Conservation (phyloP, 495 filamentous ascomycete genomes). For the Cryomyces antarcticus region DNA sequence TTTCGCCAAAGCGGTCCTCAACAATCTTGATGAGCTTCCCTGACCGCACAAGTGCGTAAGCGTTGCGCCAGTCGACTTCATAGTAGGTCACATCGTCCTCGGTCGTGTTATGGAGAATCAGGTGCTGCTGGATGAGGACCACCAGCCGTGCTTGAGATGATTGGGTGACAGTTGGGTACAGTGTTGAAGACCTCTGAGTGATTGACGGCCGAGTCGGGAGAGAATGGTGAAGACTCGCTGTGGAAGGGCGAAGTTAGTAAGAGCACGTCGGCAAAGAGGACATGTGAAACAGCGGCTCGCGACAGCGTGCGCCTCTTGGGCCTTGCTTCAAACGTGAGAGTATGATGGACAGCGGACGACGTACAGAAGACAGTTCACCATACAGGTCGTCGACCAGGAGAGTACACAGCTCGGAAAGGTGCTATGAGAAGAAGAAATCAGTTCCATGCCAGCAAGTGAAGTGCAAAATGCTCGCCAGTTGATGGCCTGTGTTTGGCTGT, state of each 20-base stretch:
- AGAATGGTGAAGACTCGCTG: slow-evolving; percentile 50
- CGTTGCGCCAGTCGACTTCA: slow-evolving; percentile 50
- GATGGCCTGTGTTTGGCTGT: too few relatives aligned
- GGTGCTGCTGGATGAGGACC: slow-evolving; percentile 71
- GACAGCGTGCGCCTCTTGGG: too few relatives aligned
- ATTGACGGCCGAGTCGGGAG: slow-evolving; percentile 54
- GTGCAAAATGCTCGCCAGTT: not conserved
- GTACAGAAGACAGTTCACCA: slow-evolving; percentile 77
- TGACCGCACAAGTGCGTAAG: slow-evolving; percentile 59
- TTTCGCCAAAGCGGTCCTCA: slow-evolving; percentile 44
- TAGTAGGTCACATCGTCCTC: slow-evolving; percentile 44
- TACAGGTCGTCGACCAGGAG: slow-evolving; percentile 76
- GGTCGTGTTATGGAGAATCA: slow-evolving; percentile 56
- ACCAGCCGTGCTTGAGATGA: slow-evolving; percentile 60
- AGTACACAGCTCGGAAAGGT: slow-evolving; percentile 55
- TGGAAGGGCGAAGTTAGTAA: slow-evolving; percentile 5
- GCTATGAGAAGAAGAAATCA: slow-evolving; percentile 6
- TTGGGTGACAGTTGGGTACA: slow-evolving; percentile 44
- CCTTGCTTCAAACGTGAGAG: too few relatives aligned
- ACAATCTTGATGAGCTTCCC: slow-evolving; percentile 66
- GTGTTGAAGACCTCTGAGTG: slow-evolving; percentile 40
- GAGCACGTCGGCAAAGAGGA: not conserved
- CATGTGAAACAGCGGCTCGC: too few relatives aligned
- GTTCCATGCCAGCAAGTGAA: not conserved
- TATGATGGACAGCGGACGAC: slow-evolving; percentile 13